Evolutionary conservation across 257 asterid genomes (phyloP).

Genomic region (Penstemon davidsonii): DNA sequence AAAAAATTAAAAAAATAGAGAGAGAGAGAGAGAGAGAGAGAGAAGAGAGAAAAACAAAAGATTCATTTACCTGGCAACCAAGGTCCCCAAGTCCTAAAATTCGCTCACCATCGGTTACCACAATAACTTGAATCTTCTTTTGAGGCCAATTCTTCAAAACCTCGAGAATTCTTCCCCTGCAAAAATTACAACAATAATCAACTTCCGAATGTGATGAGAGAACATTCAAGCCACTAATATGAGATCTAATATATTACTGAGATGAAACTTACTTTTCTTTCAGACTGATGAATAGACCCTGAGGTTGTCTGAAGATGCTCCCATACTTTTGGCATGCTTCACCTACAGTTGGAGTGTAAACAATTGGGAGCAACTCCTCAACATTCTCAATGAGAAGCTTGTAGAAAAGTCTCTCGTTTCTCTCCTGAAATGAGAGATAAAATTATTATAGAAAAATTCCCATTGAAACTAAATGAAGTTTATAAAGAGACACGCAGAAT

Average conservation of each 20-base stretch:
- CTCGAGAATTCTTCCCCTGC: slow-evolving; percentile 93
- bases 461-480: slow-evolving; percentile 5
- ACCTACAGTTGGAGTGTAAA: slow-evolving; percentile 99
- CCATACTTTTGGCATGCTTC: slow-evolving; percentile 99
- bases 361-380: slow-evolving; percentile 96
- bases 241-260: neutral
- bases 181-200: slow-evolving; percentile 25
- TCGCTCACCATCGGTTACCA: slow-evolving; percentile 96
- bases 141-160: slow-evolving; percentile 97
- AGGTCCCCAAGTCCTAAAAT: slow-evolving; percentile 99
- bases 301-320: slow-evolving; percentile 92
- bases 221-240: slow-evolving; percentile 13
- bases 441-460: slow-evolving; percentile 2
- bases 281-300: slow-evolving; percentile 96
- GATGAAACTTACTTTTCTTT: slow-evolving; percentile 69
- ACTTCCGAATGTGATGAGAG: slow-evolving; percentile 15
- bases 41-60: neutral
- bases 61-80: slow-evolving; percentile 82
- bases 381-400: slow-evolving; percentile 94
- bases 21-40: neutral
- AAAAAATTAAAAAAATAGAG: neutral
- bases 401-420: slow-evolving; percentile 87
- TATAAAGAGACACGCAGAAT: neutral
- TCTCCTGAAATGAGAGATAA: slow-evolving; percentile 54
- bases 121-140: slow-evolving; percentile 93